Percentiles rank a stretch among this genome's conserved stretches.
phyloP scores from a whole-genome alignment of 2,329 filamentous ascomycete species.

The Fusarium keratoplasticum region DNA sequence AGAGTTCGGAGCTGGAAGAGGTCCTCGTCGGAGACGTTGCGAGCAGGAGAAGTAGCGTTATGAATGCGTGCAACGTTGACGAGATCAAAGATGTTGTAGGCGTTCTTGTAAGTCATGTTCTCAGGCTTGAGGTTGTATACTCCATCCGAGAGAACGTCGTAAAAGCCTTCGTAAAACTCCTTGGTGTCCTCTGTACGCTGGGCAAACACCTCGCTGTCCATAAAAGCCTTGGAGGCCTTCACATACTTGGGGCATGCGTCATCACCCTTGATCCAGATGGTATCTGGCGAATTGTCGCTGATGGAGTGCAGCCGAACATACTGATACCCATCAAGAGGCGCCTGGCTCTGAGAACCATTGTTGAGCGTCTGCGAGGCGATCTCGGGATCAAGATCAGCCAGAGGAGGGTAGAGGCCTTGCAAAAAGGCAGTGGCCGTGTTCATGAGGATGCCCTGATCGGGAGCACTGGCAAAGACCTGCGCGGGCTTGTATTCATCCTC shows the following conservation, averaged over 20 bases:
- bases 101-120: conserved; percentile 50
- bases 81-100: conserved; percentile 52
- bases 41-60: conserved; percentile 44
- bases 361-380: conserved; percentile 46
- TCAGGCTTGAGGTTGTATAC: conserved; percentile 48
- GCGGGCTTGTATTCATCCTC: conserved; percentile 47
- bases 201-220: conserved; percentile 43
- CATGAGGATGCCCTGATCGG: conserved; percentile 48
- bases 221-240: conserved; percentile 43
- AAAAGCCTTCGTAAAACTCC: conserved; percentile 48
- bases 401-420: conserved; percentile 51
- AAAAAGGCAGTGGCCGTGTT: conserved; percentile 52
- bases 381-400: conserved; percentile 42
- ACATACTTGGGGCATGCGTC: conserved; percentile 48
- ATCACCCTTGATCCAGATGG: conserved; percentile 53
- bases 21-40: conserved; percentile 48
- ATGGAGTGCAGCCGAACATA: conserved; percentile 49
- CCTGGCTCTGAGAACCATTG: conserved; percentile 45
- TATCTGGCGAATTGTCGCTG: conserved; percentile 48
- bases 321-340: conserved; percentile 50
- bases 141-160: conserved; percentile 42
- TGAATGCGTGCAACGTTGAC: conserved; percentile 52
- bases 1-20: conserved; percentile 48
- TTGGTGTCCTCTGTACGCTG: conserved; percentile 43
- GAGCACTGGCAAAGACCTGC: conserved; percentile 49